Conservation (phyloP, 108 stramenopile genomes). For the Cyclotella cryptica region DNA sequence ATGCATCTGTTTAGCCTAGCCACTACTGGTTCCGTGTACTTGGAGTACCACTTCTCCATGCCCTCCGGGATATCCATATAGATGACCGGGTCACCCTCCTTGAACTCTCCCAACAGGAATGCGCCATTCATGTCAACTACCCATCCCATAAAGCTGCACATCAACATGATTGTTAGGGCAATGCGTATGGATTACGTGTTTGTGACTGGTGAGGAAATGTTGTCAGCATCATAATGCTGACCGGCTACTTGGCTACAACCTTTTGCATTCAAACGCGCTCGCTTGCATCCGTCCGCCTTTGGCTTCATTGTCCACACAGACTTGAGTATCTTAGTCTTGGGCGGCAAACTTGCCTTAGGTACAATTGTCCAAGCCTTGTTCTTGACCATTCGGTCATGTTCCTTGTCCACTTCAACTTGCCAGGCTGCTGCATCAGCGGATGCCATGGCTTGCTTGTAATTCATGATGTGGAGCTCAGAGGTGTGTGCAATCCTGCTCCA, state of each 20-base stretch:
- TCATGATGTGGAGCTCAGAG: no score
- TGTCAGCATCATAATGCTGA: background rate
- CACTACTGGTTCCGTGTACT: background rate
- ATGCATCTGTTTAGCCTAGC: background rate
- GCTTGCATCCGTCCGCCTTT: conserved; percentile 1
- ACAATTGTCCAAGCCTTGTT: background rate
- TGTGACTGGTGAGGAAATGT: background rate
- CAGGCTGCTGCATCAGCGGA: no score
- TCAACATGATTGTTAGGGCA: background rate
- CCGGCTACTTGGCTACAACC: background rate
- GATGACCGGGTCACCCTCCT: background rate
- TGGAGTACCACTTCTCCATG: background rate
- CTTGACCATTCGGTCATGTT: conserved; percentile 20
- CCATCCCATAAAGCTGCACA: background rate
- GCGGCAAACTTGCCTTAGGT: background rate
- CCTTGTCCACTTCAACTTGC: no score
- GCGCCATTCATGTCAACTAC: background rate
- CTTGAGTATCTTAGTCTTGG: conserved; percentile 7
- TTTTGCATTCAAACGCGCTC: background rate
- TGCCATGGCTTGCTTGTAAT: no score
- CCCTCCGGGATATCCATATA: background rate
- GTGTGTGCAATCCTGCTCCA: no score
- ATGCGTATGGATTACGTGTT: background rate
- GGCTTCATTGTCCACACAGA: conserved; percentile 41
- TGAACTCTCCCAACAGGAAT: background rate